Percentiles rank a stretch among this genome's conserved stretches.
phyloP scores from a whole-genome alignment of 1,139 yeast genomes.

The Entelexis paramagnoliae region DNA sequence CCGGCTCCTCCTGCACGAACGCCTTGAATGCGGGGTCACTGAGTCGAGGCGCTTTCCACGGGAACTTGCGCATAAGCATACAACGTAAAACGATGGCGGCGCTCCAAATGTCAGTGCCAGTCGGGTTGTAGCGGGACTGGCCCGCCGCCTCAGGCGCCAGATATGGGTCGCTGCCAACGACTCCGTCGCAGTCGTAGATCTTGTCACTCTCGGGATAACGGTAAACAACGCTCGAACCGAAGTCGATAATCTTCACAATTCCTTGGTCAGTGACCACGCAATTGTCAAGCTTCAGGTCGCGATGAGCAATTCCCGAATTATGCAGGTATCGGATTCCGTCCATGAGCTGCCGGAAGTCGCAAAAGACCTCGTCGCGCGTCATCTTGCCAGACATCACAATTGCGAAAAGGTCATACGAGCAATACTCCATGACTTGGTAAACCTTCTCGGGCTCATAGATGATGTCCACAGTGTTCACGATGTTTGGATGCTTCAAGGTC shows the following conservation, averaged over 20 bases:
- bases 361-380: conserved; percentile 75
- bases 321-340: conserved; percentile 77
- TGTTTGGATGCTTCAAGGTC: conserved; percentile 80
- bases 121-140: conserved; percentile 70
- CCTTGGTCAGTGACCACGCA: conserved; percentile 83
- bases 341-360: conserved; percentile 81
- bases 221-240: conserved; percentile 90
- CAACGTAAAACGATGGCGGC: conserved; percentile 87
- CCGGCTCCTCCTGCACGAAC: conserved; percentile 25
- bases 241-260: conserved; percentile 80
- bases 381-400: conserved; percentile 92
- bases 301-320: conserved; percentile 71
- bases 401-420: conserved; percentile 86
- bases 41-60: conserved; percentile 93
- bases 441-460: conserved; percentile 82
- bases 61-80: conserved; percentile 87
- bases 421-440: conserved; percentile 88
- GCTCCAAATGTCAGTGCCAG: conserved; percentile 94
- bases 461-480: conserved; percentile 83
- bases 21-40: conserved; percentile 71
- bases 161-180: conserved; percentile 91
- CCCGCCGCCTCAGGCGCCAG: conserved; percentile 91
- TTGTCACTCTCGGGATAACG: conserved; percentile 80
- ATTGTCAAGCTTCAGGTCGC: conserved; percentile 86
- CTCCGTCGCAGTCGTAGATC: conserved; percentile 73